Evolutionary conservation across 129 eudicot genomes (phyloP).

Genomic region (Tagetes patula): DNA sequence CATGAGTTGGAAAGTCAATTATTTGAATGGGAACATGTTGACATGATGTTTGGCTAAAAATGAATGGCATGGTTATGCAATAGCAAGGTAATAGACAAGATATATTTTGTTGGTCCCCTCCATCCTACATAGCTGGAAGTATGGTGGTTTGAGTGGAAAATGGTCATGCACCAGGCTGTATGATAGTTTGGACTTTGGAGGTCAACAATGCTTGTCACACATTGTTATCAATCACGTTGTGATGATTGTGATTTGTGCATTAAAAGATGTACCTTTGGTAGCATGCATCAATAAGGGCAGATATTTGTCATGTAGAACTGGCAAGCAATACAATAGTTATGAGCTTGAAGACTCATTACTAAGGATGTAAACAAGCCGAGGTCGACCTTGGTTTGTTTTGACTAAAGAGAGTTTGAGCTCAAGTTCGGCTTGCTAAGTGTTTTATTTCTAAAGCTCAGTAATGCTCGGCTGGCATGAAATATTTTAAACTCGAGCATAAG

Average conservation of each 20-base stretch:
- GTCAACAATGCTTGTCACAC: slow-evolving; percentile 23
- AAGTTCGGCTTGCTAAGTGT: no score
- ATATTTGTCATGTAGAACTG: background rate
- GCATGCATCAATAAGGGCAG: slow-evolving; percentile 2
- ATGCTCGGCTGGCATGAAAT: no score
- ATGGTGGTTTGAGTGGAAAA: slow-evolving; percentile 33
- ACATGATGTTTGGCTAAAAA: slow-evolving; percentile 19
- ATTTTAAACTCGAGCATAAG: no score
- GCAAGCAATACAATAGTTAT: background rate
- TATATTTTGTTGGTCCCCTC: slow-evolving; percentile 39
- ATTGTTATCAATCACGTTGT: slow-evolving; percentile 14
- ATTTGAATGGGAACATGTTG: slow-evolving; percentile 27
- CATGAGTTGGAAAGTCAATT: slow-evolving; percentile 17
- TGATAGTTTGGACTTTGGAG: slow-evolving; percentile 23
- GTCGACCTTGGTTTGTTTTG: no score
- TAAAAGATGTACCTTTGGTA: slow-evolving; percentile 2
- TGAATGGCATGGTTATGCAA: slow-evolving; percentile 18
- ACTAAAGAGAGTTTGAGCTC: no score
- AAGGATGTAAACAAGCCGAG: no score
- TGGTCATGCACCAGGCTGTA: slow-evolving; percentile 39
- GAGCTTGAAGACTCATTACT: background rate
- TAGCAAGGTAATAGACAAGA: slow-evolving; percentile 23
- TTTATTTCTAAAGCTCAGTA: no score
- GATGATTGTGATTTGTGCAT: slow-evolving; percentile 13
- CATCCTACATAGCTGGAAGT: slow-evolving; percentile 30